phyloP scores from a whole-genome alignment of 148 eudicot genomes.

The Persicaria tinctoria region DNA sequence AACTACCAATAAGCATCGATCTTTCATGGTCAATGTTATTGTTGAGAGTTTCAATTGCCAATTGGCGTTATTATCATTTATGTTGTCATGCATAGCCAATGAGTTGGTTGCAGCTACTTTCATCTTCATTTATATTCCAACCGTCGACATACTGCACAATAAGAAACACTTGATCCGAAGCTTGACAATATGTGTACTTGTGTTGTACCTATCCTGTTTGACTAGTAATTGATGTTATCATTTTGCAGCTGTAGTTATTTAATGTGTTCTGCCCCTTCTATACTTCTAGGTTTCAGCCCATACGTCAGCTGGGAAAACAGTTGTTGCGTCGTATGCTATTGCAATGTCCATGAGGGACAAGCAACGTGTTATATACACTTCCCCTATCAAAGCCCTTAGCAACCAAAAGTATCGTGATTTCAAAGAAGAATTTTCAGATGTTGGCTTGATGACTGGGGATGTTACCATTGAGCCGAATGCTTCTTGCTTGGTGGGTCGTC shows the following conservation, averaged over 20 bases:
- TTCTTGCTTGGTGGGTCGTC: constrained; percentile 81
- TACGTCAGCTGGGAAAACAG: constrained; percentile 99
- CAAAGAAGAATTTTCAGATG: constrained; percentile 96
- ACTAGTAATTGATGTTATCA: not conserved
- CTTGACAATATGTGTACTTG: no score
- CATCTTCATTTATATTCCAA: no score
- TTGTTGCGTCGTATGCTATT: constrained; percentile 88
- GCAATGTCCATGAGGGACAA: constrained; percentile 89
- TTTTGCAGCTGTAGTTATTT: not conserved
- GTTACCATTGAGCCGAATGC: constrained; percentile 97
- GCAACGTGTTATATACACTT: constrained; percentile 91
- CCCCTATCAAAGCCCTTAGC: constrained; percentile 98
- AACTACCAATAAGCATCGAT: no score
- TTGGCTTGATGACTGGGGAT: constrained; percentile 99
- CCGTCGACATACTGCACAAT: no score
- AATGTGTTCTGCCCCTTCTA: not conserved
- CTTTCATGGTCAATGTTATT: not conserved
- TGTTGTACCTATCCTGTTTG: not conserved
- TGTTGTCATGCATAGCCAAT: no score
- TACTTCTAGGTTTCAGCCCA: constrained; percentile 83
- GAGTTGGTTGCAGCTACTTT: no score
- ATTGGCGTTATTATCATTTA: no score
- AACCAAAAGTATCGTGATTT: constrained; percentile 97
- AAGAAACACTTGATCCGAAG: no score
- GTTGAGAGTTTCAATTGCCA: not conserved